phyloP scores from a whole-genome alignment of 2,329 filamentous ascomycete genomes.

The Cytospora schulzeri region DNA sequence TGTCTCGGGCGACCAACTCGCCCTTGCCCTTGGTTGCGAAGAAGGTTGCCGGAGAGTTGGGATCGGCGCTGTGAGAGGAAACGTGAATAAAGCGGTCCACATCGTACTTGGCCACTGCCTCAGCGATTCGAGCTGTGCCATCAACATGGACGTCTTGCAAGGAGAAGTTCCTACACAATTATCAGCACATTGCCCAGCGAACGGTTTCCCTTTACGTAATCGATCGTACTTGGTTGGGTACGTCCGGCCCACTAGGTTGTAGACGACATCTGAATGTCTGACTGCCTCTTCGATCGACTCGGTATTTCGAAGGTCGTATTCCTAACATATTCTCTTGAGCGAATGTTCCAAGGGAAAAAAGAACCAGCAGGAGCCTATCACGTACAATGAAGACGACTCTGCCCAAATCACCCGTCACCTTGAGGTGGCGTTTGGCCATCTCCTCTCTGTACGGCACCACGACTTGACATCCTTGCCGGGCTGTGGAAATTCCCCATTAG shows the following conservation, averaged over 20 bases:
- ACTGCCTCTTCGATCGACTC: slow-evolving; percentile 95
- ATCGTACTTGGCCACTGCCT: slow-evolving; percentile 96
- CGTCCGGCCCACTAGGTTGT: slow-evolving; percentile 91
- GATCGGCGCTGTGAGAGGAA: slow-evolving; percentile 88
- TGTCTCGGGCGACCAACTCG: slow-evolving; percentile 80
- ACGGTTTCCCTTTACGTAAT: not conserved
- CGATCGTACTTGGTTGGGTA: slow-evolving; percentile 86
- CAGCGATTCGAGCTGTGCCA: slow-evolving; percentile 86
- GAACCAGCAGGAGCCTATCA: slow-evolving; percentile 20
- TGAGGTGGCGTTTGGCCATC: slow-evolving; percentile 96
- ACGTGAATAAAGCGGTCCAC: slow-evolving; percentile 96
- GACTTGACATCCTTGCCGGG: slow-evolving; percentile 90
- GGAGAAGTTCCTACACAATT: slow-evolving; percentile 76
- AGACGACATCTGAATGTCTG: slow-evolving; percentile 94
- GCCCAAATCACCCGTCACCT: slow-evolving; percentile 92
- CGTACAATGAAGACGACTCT: slow-evolving; percentile 81
- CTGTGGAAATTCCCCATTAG: slow-evolving; percentile 50
- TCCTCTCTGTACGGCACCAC: slow-evolving; percentile 94
- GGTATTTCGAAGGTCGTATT: slow-evolving; percentile 94
- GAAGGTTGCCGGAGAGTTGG: slow-evolving; percentile 82
- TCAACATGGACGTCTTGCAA: slow-evolving; percentile 92
- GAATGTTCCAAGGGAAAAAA: slow-evolving; percentile 20
- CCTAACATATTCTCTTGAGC: slow-evolving; percentile 51
- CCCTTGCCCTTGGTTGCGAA: slow-evolving; percentile 86
- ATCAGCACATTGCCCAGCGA: not conserved